A percentile compares a stretch with the other conserved stretches of the same genome.
phyloP scores from a whole-genome alignment of 2,329 filamentous ascomycete species.

The Talaromyces piceae region DNA sequence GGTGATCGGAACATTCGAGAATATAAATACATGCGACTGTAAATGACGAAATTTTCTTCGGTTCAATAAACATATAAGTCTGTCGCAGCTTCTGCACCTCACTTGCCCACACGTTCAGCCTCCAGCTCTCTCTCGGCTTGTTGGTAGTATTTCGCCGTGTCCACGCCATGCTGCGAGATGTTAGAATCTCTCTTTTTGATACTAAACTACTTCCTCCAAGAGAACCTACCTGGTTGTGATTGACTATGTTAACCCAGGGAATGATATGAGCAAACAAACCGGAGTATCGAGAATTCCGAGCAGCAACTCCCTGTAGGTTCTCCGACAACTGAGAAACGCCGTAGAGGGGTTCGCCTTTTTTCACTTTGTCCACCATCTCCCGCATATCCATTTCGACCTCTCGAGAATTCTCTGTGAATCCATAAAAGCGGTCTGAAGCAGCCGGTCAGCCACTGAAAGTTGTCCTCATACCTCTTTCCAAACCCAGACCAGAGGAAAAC shows the following conservation, averaged over 20 bases:
- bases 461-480: neutral
- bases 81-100: slow-evolving; percentile 6
- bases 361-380: slow-evolving; percentile 96
- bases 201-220: neutral
- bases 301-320: slow-evolving; percentile 89
- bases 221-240: slow-evolving; percentile 65
- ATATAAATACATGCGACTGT: slow-evolving; percentile 2
- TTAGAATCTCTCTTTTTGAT: too few species aligned
- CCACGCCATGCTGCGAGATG: slow-evolving; percentile 70
- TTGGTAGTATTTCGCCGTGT: slow-evolving; percentile 97
- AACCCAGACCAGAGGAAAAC: slow-evolving; percentile 29
- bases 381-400: slow-evolving; percentile 95
- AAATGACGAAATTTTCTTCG: neutral
- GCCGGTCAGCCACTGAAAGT: slow-evolving; percentile 1
- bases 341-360: slow-evolving; percentile 83
- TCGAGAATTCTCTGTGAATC: slow-evolving; percentile 82
- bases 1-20: neutral
- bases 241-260: slow-evolving; percentile 98
- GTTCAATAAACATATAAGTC: neutral
- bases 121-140: slow-evolving; percentile 92
- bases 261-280: slow-evolving; percentile 75
- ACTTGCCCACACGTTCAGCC: slow-evolving; percentile 52
- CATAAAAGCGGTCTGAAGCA: slow-evolving; percentile 79
- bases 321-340: slow-evolving; percentile 69
- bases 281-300: slow-evolving; percentile 86